Conservation (phyloP, 2,329 filamentous ascomycete genomes). For the Diplodia seriata region DNA sequence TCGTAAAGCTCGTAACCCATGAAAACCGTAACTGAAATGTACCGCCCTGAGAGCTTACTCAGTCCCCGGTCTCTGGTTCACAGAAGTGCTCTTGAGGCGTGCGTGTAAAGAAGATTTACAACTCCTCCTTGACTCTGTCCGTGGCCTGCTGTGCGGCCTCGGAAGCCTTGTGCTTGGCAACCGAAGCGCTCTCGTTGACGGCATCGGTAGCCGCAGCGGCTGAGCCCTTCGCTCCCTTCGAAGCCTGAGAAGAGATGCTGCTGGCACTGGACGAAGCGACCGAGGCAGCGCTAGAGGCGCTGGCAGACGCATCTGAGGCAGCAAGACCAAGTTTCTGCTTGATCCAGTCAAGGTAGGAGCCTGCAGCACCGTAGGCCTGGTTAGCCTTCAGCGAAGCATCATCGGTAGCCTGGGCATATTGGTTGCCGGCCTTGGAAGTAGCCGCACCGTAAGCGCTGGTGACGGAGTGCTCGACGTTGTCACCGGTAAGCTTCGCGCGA, state of each 20-base stretch:
- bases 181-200: slow-evolving; percentile 42
- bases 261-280: slow-evolving; percentile 44
- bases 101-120: slow-evolving; percentile 43
- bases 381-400: slow-evolving; percentile 67
- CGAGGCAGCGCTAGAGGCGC: slow-evolving; percentile 46
- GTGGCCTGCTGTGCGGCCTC: slow-evolving; percentile 43
- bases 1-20: slow-evolving; percentile 28
- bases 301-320: slow-evolving; percentile 44
- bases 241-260: slow-evolving; percentile 44
- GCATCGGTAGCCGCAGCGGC: slow-evolving; percentile 44
- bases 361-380: slow-evolving; percentile 64
- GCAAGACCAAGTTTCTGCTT: slow-evolving; percentile 56
- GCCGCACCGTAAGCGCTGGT: slow-evolving; percentile 54
- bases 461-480: slow-evolving; percentile 59
- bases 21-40: slow-evolving; percentile 2
- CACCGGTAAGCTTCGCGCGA: slow-evolving; percentile 73
- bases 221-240: slow-evolving; percentile 43
- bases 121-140: slow-evolving; percentile 53
- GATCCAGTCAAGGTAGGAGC: slow-evolving; percentile 50
- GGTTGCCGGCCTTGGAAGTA: slow-evolving; percentile 68
- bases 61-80: neutral
- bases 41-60: neutral
- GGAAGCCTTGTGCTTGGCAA: slow-evolving; percentile 35
- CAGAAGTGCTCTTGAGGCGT: neutral
- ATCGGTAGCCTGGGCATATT: slow-evolving; percentile 78